Evolutionary conservation across 192 early-diverging fungal genomes (phyloP), one percentile per base, ranked within the genome.

Genomic region (Rhizophagus clarus): DNA sequence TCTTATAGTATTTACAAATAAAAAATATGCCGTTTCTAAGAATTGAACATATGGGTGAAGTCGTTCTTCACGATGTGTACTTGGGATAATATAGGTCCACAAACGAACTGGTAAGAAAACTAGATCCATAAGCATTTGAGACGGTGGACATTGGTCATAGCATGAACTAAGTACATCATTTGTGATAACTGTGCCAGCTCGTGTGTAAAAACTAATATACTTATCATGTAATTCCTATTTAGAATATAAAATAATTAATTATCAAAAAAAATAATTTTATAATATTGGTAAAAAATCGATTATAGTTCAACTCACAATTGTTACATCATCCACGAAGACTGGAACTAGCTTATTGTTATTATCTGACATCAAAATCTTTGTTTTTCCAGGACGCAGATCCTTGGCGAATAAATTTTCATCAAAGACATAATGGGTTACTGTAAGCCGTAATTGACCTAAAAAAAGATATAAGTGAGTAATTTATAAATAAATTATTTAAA

Each of bases 31-130:
- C 9, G 72, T 74, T 74, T 74, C 72, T 7, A 74, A 28, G 51
- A 74, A 29, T 32, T 74, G 72, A 49, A 61, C 72, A 61, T 74
- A 74, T 61, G 51, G 72, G 17, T 74, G 72, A 74, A 74, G 72
- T 22, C 32, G 28, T 61, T 74, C 22, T 34, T 74, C 49, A 34
- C 72, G 72, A 61, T 74, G 56, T 9, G 72, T 74, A 22, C 49
- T 60, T 20, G 72, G 29, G 4, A 61, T 60, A 17, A 60, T 12
- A 32, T 61, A 32, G 34, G 72, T 74, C 72, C 72, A 74, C 28
- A 60, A 74, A 0, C 51, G 72, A 74, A 74, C 32, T 74, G 72
- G 72, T 61, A 51, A 49, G 11, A 74, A 74, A n/a, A 28, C 72
- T 26, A 74, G 56, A 22, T 74, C 29, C 72, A 61, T 74, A 2